phyloP scores from a whole-genome alignment of 768 basidiomycete genomes.

The Tylopilus sp. region DNA sequence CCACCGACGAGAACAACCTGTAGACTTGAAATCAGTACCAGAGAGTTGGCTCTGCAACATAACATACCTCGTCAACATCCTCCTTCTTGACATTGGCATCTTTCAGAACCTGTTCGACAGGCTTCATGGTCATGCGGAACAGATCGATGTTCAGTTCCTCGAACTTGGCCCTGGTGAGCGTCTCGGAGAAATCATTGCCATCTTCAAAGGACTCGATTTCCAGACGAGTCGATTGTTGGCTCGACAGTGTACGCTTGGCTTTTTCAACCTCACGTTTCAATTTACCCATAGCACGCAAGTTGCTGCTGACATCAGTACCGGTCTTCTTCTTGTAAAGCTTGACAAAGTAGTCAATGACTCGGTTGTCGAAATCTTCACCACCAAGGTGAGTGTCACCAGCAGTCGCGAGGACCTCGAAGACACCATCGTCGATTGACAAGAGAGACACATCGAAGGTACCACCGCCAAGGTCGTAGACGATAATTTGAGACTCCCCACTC shows the following conservation, averaged over 20 bases:
- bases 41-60: background rate
- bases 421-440: conserved; percentile 90
- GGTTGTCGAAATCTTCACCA: conserved; percentile 95
- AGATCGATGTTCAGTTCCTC: conserved; percentile 99
- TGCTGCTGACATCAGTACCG: conserved; percentile 74
- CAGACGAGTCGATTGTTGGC: conserved; percentile 84
- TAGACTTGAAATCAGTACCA: background rate
- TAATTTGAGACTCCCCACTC: conserved; percentile 90
- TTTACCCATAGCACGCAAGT: conserved; percentile 84
- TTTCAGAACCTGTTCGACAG: conserved; percentile 98
- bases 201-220: conserved; percentile 70
- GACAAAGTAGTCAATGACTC: conserved; percentile 85
- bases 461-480: conserved; percentile 98
- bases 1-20: conserved; percentile 91
- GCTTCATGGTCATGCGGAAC: conserved; percentile 99
- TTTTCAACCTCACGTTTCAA: conserved; percentile 93
- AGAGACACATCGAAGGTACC: conserved; percentile 99
- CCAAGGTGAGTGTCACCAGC: conserved; percentile 94
- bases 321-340: conserved; percentile 92
- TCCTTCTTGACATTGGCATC: conserved; percentile 99
- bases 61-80: conserved; percentile 78
- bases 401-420: conserved; percentile 86
- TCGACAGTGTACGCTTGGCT: conserved; percentile 89
- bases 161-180: conserved; percentile 96
- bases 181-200: conserved; percentile 90